Percentiles rank a stretch among this genome's conserved stretches.
phyloP scores from a whole-genome alignment of 2,329 filamentous ascomycete genomes.

The Stagonosporopsis vannaccii region DNA sequence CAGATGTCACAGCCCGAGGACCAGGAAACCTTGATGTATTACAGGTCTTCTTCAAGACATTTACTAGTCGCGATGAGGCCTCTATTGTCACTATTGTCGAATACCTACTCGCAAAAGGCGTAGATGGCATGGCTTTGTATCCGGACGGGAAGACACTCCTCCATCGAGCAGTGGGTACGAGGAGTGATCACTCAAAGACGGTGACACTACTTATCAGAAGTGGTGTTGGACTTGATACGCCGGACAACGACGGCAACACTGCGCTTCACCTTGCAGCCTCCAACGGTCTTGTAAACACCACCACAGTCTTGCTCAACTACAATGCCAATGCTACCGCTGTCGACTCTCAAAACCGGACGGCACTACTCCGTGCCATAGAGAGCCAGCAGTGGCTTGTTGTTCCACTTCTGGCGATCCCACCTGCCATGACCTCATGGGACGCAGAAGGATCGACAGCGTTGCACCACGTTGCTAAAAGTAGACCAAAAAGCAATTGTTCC shows the following conservation, averaged over 20 bases:
- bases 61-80: neutral
- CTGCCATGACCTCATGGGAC: conserved; percentile 44
- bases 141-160: conserved; percentile 41
- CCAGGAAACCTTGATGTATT: conserved; percentile 34
- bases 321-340: conserved; percentile 32
- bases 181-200: conserved; percentile 26
- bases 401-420: conserved; percentile 35
- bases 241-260: conserved; percentile 36
- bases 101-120: conserved; percentile 35
- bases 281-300: conserved; percentile 31
- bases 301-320: conserved; percentile 33
- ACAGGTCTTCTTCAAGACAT: conserved; percentile 28
- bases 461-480: conserved; percentile 39
- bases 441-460: conserved; percentile 40
- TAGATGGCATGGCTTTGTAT: conserved; percentile 31
- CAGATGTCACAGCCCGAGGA: conserved; percentile 36
- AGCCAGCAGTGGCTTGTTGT: conserved; percentile 40
- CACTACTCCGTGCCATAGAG: conserved; percentile 40
- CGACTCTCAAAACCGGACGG: conserved; percentile 35
- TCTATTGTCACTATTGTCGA: conserved; percentile 24
- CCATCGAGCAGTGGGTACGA: conserved; percentile 33
- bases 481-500: conserved; percentile 27
- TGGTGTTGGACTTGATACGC: conserved; percentile 30
- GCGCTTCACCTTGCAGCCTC: conserved; percentile 41
- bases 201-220: conserved; percentile 33